Conservation (phyloP, 768 basidiomycete genomes). For the Tulasnella sp. region DNA sequence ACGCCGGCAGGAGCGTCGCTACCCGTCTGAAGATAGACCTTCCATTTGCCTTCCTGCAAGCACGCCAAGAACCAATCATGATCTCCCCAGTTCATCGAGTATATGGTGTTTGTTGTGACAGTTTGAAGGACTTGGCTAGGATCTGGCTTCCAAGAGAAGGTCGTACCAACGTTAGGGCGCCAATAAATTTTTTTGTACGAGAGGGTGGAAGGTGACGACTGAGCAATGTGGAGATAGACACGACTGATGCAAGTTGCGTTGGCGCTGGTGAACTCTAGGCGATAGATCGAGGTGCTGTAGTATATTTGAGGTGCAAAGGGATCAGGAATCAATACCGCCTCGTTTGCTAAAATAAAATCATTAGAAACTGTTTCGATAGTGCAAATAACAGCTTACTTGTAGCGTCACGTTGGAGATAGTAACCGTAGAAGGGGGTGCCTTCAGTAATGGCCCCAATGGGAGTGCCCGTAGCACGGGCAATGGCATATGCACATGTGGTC, state of each 20-base stretch:
- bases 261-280: neutral
- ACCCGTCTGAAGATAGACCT: constrained; percentile 6
- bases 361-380: neutral
- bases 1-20: neutral
- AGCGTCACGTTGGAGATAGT: neutral
- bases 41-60: neutral
- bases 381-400: neutral
- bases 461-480: neutral
- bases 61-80: constrained; percentile 1
- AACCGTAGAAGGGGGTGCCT: neutral
- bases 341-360: neutral
- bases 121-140: neutral
- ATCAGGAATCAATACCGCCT: neutral
- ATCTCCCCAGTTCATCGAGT: neutral
- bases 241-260: neutral
- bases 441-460: neutral
- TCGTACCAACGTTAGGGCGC: neutral
- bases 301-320: neutral
- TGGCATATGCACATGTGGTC: neutral
- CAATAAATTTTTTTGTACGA: neutral
- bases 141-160: neutral
- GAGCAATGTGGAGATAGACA: neutral
- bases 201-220: neutral
- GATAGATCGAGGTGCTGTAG: neutral
- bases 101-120: neutral